These are phyloP conservation scores for Mucor plumbeus DNA, from an alignment of 371 early-diverging fungal species.

Conservation along the genomic window DNA sequence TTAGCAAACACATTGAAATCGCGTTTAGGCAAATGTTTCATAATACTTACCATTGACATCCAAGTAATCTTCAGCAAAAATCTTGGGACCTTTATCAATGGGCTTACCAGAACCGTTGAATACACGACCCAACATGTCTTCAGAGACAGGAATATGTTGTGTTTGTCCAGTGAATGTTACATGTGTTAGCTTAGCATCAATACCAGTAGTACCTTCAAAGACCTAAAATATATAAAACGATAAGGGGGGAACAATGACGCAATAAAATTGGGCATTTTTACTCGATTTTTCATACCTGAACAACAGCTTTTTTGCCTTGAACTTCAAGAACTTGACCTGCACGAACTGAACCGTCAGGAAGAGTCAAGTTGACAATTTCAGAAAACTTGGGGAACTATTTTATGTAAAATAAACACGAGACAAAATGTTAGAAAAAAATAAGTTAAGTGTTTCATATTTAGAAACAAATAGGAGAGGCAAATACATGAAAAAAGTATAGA, in stretches of 20 bases:
- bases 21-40: conserved; percentile 20
- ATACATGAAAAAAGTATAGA: background rate
- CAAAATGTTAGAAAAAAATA: background rate
- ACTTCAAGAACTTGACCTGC: conserved; percentile 99
- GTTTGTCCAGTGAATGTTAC: conserved; percentile 99
- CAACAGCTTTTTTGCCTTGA: conserved; percentile 97
- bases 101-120: conserved; percentile 99
- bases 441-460: background rate
- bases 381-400: conserved; percentile 93
- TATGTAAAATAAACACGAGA: conserved; percentile 12
- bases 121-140: conserved; percentile 99
- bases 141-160: conserved; percentile 97
- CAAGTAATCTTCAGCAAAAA: conserved; percentile 99
- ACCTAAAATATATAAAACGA: conserved; percentile 64
- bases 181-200: conserved; percentile 97
- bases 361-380: conserved; percentile 98
- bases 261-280: background rate
- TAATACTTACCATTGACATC: conserved; percentile 84
- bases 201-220: conserved; percentile 99
- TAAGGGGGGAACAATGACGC: conserved; percentile 14
- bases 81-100: conserved; percentile 99
- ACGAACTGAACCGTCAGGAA: conserved; percentile 96
- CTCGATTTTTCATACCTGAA: conserved; percentile 74
- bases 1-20: background rate
- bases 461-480: conserved; percentile 9